Percentiles rank a stretch among this genome's conserved stretches.
phyloP scores from a whole-genome alignment of 257 asterid species.

The Cinchona pubescens region DNA sequence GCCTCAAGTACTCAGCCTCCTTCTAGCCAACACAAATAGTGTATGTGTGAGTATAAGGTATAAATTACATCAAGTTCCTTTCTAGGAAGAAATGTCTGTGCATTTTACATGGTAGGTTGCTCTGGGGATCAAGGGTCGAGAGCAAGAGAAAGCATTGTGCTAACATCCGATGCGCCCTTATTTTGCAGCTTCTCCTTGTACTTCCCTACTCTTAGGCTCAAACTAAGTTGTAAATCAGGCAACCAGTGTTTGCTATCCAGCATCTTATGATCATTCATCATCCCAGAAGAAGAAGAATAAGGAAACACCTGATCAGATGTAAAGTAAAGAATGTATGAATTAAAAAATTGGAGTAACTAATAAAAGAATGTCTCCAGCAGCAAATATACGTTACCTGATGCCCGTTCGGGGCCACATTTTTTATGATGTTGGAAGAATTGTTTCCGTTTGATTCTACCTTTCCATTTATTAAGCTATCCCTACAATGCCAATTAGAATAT shows the following conservation, averaged over 20 bases:
- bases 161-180: conserved; percentile 44
- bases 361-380: neutral
- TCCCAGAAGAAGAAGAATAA: conserved; percentile 26
- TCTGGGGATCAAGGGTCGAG: conserved; percentile 33
- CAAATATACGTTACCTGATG: conserved; percentile 31
- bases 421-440: conserved; percentile 5
- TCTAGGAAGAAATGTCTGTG: neutral
- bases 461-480: conserved; percentile 18
- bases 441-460: conserved; percentile 21
- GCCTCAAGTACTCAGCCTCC: conserved; percentile 63
- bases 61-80: neutral
- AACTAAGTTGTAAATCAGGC: conserved; percentile 55
- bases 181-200: conserved; percentile 30
- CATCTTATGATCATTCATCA: conserved; percentile 37
- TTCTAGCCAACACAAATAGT: neutral
- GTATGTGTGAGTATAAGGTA: neutral
- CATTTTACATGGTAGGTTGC: conserved; percentile 2
- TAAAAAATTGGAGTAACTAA: neutral
- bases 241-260: conserved; percentile 29
- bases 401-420: conserved; percentile 23
- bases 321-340: neutral
- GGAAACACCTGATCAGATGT: neutral
- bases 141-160: conserved; percentile 80
- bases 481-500: conserved; percentile 30
- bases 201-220: conserved; percentile 38